Percentiles rank a stretch among this genome's conserved stretches.
phyloP scores from a whole-genome alignment of 2,329 filamentous ascomycete genomes.

The Pseudocercospora macadamiae region DNA sequence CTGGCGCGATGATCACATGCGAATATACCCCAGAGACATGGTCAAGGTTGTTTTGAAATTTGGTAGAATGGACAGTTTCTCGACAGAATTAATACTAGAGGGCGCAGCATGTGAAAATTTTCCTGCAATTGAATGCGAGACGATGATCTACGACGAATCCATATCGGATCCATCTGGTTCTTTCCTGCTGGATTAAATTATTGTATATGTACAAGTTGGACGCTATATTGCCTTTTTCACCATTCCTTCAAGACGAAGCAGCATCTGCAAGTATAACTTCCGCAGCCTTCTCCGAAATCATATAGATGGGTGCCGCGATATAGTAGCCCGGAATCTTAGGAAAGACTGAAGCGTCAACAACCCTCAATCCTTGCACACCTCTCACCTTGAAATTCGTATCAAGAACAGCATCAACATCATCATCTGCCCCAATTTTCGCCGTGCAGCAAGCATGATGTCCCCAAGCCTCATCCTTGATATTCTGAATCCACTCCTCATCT shows the following conservation, averaged over 20 bases:
- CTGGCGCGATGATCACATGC: not conserved
- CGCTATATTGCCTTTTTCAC: not conserved
- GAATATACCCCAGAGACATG: not conserved
- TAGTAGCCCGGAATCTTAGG: slow-evolving; percentile 60
- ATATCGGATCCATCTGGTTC: too few species aligned
- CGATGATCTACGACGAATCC: too few species aligned
- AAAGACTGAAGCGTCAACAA: slow-evolving; percentile 64
- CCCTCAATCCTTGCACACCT: slow-evolving; percentile 54
- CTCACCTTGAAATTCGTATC: slow-evolving; percentile 42
- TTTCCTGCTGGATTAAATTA: too few species aligned
- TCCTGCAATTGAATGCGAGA: too few species aligned
- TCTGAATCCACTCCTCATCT: slow-evolving; percentile 51
- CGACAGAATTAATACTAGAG: too few species aligned
- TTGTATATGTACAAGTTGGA: not conserved
- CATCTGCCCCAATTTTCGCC: slow-evolving; percentile 57
- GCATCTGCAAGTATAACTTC: slow-evolving; percentile 53
- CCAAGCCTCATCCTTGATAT: slow-evolving; percentile 55
- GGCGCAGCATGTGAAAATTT: too few species aligned
- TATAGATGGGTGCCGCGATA: slow-evolving; percentile 55
- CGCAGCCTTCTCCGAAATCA: slow-evolving; percentile 64
- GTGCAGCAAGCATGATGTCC: slow-evolving; percentile 62
- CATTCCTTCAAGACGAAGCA: not conserved
- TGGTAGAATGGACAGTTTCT: not conserved
- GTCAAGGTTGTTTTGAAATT: not conserved
- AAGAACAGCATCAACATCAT: slow-evolving; percentile 58